Evolutionary conservation across 176 grass and related monocot species (phyloP).

Genomic region (Neostapfia colusana): DNA sequence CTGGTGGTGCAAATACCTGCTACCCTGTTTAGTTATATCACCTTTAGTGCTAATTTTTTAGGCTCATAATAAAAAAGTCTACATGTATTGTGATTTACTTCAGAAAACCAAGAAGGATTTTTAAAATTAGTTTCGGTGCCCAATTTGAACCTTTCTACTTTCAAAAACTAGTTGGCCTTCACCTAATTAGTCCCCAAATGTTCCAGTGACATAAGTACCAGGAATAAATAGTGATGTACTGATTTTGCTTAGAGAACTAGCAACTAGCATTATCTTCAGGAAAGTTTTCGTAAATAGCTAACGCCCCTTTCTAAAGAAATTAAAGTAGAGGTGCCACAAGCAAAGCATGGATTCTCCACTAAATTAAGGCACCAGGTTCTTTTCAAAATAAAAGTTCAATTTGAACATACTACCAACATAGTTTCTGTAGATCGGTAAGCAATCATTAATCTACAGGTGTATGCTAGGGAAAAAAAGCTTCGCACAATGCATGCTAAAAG

Average conservation of each 20-base stretch:
- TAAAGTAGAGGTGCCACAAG: conserved; percentile 8
- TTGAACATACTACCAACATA: conserved; percentile 14
- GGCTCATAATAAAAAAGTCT: background rate
- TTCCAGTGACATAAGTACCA: background rate
- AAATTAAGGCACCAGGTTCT: conserved; percentile 3
- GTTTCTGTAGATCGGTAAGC: background rate
- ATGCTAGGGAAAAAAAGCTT: background rate
- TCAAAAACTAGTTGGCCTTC: background rate
- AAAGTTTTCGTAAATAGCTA: conserved; percentile 29
- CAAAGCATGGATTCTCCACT: conserved; percentile 33
- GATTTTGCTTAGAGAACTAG: background rate
- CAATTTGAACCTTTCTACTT: background rate
- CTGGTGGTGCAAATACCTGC: background rate
- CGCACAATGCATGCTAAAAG: background rate
- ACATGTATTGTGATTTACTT: background rate
- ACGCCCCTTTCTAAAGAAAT: conserved; percentile 2
- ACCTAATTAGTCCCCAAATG: background rate
- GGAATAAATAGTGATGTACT: background rate
- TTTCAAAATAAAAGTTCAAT: background rate
- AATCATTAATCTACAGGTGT: background rate
- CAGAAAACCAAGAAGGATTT: background rate
- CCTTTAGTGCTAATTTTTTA: background rate
- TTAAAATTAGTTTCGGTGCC: background rate
- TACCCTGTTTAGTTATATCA: background rate
- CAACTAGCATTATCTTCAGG: conserved; percentile 6